These are phyloP conservation scores for Malus sieversii DNA, from an alignment of 306 rosid species.

Conservation along the genomic window DNA sequence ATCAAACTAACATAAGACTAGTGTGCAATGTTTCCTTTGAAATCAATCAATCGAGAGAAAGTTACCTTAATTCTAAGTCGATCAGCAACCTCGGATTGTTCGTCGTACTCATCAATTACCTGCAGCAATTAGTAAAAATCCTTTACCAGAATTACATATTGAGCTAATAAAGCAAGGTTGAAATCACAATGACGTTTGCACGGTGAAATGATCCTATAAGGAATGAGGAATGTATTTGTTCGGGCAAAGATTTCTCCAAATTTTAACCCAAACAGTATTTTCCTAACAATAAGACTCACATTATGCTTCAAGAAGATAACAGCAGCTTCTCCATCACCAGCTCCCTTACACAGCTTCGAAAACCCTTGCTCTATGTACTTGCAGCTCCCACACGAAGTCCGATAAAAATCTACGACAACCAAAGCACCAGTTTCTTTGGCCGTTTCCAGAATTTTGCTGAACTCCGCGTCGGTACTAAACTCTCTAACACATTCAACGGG, in stretches of 20 bases:
- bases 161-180: neutral
- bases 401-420: conserved; percentile 83
- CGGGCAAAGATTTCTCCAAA: too few species aligned
- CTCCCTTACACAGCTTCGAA: conserved; percentile 69
- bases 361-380: conserved; percentile 90
- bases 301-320: conserved; percentile 88
- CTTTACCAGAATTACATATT: neutral
- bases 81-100: conserved; percentile 91
- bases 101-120: conserved; percentile 93
- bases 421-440: conserved; percentile 49
- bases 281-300: conserved; percentile 33
- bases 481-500: conserved; percentile 90
- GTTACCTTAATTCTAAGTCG: conserved; percentile 86
- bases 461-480: conserved; percentile 70
- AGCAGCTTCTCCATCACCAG: conserved; percentile 69
- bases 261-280: too few species aligned
- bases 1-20: neutral
- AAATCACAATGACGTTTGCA: too few species aligned
- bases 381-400: conserved; percentile 97
- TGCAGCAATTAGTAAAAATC: conserved; percentile 20
- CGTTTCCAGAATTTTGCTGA: conserved; percentile 49
- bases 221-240: too few species aligned
- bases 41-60: neutral
- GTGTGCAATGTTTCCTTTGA: neutral
- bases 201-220: too few species aligned